Evolutionary conservation across 257 asterid genomes (phyloP), one percentile per base, ranked within the genome.

Genomic region (Prunella vulgaris): DNA sequence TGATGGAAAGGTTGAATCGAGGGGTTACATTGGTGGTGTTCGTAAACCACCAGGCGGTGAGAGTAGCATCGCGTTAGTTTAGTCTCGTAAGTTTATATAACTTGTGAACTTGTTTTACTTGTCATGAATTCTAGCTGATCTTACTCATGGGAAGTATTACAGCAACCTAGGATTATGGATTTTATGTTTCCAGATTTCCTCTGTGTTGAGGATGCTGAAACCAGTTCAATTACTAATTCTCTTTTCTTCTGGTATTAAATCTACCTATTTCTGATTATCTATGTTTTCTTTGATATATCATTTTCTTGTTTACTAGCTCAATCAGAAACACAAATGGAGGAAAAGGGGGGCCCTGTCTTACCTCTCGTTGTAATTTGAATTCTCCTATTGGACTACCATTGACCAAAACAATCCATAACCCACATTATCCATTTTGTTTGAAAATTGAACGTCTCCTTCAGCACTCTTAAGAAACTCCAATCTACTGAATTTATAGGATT

Each of bases 21-120:
- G 96, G 70, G 98, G 88, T 63, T 82, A 84, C 81, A 82, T 88
- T 74, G 97, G 95, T 37, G 97, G 96, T 9, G 95, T 90, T 62
- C 93, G 96, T 54, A 73, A 90, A 74, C 97, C 97, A 13, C 97
- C 96, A 4, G 97, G 97, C 18, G 96, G 96, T 1, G 95, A 88
- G 79, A 93, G 97, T 85, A 93, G 88, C 89, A 90, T 93, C 24
- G 71, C 96, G 38, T 79, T 93, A 84, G 85, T 88, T 76, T 92
- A 83, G 56, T 18, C 18, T 27, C 14, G 21, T 30, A 12, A 46
- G 53, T 46, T 37, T 7, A n/a, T 59, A 18, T 70, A 42, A 59
- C 61, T 44, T 32, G 5, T 10, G n/a, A 44, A 15, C 44, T 71
- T 12, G 49, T 25, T 61, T 63, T 52, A 48, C 7, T 5, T 52